A percentile compares a stretch with the other conserved stretches of the same genome.
These are phyloP conservation scores for Boletus rubroflammeus DNA, from an alignment of 768 basidiomycete genomes.

Conservation along the genomic window DNA sequence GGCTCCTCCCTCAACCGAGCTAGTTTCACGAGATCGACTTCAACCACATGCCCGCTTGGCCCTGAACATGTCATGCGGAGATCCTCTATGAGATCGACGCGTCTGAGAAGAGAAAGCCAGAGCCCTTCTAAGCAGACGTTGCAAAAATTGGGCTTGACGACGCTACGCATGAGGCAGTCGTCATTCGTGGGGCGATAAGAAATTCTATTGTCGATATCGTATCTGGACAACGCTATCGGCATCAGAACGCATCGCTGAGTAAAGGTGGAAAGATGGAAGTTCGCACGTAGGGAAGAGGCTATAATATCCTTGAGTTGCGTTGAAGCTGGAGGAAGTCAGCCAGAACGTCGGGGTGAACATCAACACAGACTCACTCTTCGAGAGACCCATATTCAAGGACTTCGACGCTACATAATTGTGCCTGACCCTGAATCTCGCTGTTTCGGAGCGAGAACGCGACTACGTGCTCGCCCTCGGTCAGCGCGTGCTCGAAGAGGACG, in stretches of 20 bases:
- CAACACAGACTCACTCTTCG: constrained; percentile 42
- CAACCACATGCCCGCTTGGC: constrained; percentile 34
- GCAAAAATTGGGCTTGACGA: constrained; percentile 70
- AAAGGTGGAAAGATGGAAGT: not conserved
- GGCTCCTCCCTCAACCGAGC: constrained; percentile 47
- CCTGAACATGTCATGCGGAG: constrained; percentile 39
- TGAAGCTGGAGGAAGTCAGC: constrained; percentile 46
- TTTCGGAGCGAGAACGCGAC: constrained; percentile 56
- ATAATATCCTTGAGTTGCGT: constrained; percentile 53
- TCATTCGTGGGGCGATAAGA: constrained; percentile 81
- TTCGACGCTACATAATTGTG: constrained; percentile 77
- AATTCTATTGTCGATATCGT: constrained; percentile 52
- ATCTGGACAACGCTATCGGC: constrained; percentile 36
- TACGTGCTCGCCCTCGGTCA: constrained; percentile 53
- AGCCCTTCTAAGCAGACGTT: constrained; percentile 69
- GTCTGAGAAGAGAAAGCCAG: constrained; percentile 61
- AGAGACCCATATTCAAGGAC: constrained; percentile 67
- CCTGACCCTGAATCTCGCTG: constrained; percentile 43
- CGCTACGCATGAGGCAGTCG: constrained; percentile 77
- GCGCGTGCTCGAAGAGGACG: constrained; percentile 37
- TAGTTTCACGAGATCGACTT: constrained; percentile 55
- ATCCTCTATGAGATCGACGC: constrained; percentile 59
- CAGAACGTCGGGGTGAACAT: not conserved
- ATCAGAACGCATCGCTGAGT: not conserved
- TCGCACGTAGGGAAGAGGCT: constrained; percentile 72